Evolutionary conservation across 2,329 filamentous ascomycete genomes (phyloP).

Genomic region (Eutypella sp.): DNA sequence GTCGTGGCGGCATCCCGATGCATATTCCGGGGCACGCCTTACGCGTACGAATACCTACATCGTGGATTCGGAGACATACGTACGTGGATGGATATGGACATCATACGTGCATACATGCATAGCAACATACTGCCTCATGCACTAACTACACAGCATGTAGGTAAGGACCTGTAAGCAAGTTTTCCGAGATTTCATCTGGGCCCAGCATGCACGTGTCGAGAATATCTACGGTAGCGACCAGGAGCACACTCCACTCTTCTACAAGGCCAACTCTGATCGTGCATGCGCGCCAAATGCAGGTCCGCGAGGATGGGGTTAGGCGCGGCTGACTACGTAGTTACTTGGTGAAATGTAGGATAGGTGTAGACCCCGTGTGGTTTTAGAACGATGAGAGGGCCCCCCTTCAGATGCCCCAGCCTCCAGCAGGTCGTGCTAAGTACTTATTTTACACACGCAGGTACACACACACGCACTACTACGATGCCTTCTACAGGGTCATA

Average conservation of each 20-base stretch:
- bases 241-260: not conserved
- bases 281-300: constrained; percentile 35
- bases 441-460: too few relatives aligned
- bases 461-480: not conserved
- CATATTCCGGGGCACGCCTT: not conserved
- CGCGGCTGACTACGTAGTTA: too few relatives aligned
- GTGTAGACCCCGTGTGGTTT: constrained; percentile 5
- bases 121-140: too few relatives aligned
- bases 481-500: too few relatives aligned
- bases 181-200: too few relatives aligned
- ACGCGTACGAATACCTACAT: not conserved
- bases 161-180: too few relatives aligned
- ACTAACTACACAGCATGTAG: too few relatives aligned
- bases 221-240: too few relatives aligned
- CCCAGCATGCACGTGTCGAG: too few relatives aligned
- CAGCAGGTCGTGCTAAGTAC: too few relatives aligned
- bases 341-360: constrained; percentile 14
- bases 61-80: not conserved
- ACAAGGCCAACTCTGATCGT: constrained; percentile 8
- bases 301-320: constrained; percentile 37
- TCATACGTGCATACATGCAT: not conserved
- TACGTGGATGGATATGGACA: not conserved
- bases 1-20: not conserved
- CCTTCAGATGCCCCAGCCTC: not conserved
- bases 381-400: not conserved